Evolutionary conservation across 192 early-diverging fungal species (phyloP), one percentile per base, ranked within the genome.

Genomic region (Linnemannia exigua): DNA sequence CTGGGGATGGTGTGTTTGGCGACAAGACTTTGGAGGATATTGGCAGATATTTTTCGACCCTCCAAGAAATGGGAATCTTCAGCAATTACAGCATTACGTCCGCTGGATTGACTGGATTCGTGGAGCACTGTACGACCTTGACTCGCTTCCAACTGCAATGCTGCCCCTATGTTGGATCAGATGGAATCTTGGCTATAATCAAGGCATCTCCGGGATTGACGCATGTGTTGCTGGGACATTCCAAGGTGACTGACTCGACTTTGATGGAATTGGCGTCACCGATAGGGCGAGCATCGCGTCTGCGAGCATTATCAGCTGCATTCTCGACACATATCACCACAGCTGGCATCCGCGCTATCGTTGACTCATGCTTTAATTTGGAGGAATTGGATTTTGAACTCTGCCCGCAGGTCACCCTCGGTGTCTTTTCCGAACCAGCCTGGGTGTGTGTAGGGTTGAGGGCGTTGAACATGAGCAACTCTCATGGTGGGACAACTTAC

Each of bases 391-490:
- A 80, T 14, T 51, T 80, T 68, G 25, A 33, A 37, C 8, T 33
- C 1, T 70, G 68, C 36, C 11, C 71, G 0, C 0, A 9, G 3
- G 78, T 79, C 7, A 68, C 7, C 35, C 3, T 51, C 3, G 63
- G 67, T 20, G 5, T 74, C 22, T 79, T 79, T 44, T 37, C 66
- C 22, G 78, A 71, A 16, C 77, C 77, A 2, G 54, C 61, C 1
- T 79, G 78, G 72, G 71, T 14, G 47, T 73, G 78, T 20, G 9
- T 54, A 3, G 22, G 16, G 51, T 28, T 79, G 3, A 33, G 68
- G 33, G 12, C 7, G 33, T 63, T 79, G 7, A 36, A n/a, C 7
- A 79, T 79, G 71, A 19, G 16, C 15, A 38, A 31, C 20, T 48
- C 37, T 12, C 17, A 44, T 38, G 8, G 54, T 5, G 14, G 76